Evolutionary conservation across 1,284 basidiomycete species (phyloP).

Genomic region (Peniophora sp.): DNA sequence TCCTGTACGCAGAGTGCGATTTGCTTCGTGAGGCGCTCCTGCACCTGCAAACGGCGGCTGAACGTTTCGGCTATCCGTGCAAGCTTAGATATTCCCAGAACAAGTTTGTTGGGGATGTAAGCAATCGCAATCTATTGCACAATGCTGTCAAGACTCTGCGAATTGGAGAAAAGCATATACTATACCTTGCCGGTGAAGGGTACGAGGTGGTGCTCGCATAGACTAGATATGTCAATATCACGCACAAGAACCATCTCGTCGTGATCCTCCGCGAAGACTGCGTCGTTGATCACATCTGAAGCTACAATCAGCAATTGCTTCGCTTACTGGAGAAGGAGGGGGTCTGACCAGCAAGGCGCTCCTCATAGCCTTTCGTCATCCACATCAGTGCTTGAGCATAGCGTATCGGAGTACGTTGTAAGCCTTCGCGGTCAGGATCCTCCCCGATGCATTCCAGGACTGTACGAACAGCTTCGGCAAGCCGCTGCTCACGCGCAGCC

Average conservation of each 20-base stretch:
- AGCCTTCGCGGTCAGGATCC: constrained; percentile 91
- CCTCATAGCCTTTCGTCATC: constrained; percentile 99
- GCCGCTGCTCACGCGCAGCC: constrained; percentile 64
- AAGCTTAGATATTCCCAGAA: constrained; percentile 95
- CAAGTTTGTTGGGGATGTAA: constrained; percentile 95
- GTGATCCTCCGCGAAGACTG: constrained; percentile 98
- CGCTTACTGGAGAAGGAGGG: not conserved
- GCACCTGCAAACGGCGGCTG: constrained; percentile 91
- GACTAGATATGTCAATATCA: constrained; percentile 94
- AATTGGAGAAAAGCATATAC: not conserved
- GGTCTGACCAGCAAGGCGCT: constrained; percentile 71
- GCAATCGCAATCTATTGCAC: constrained; percentile 56
- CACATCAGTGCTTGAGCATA: constrained; percentile 97
- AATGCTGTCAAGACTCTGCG: not conserved
- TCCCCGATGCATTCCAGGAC: constrained; percentile 98
- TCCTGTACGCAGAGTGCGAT: constrained; percentile 97
- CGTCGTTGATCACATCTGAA: constrained; percentile 95
- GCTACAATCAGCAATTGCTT: constrained; percentile 1
- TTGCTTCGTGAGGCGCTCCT: constrained; percentile 96
- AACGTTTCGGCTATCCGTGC: constrained; percentile 98
- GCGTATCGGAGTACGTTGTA: constrained; percentile 87
- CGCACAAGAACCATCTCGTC: constrained; percentile 99
- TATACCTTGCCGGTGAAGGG: constrained; percentile 96
- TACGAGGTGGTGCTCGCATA: constrained; percentile 99
- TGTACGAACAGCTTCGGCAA: constrained; percentile 82